Percentiles rank a stretch among this genome's conserved stretches.
phyloP scores from a whole-genome alignment of 2,329 filamentous ascomycete species.

The Ceratocystis lukuohia region DNA sequence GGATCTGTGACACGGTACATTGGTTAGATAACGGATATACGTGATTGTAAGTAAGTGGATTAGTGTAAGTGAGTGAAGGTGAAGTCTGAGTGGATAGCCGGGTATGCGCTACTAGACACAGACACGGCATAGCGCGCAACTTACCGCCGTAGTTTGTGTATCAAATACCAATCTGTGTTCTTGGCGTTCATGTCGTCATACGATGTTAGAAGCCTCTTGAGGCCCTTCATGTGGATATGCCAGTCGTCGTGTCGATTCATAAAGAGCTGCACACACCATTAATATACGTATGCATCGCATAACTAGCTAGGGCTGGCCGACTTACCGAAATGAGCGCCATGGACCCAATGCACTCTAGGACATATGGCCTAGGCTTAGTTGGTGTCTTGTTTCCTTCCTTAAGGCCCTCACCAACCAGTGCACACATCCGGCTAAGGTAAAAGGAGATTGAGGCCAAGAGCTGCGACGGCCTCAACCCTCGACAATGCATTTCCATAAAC shows the following conservation, averaged over 20 bases:
- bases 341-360: constrained; percentile 18
- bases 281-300: background rate
- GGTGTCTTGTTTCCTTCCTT: constrained; percentile 17
- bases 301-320: background rate
- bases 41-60: background rate
- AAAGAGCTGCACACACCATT: constrained; percentile 12
- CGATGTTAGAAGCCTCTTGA: constrained; percentile 15
- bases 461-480: constrained; percentile 15
- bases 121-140: background rate
- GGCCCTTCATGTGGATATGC: constrained; percentile 19
- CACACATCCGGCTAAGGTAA: constrained; percentile 19
- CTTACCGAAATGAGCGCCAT: constrained; percentile 19
- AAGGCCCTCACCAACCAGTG: constrained; percentile 17
- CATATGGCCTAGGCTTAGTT: constrained; percentile 15
- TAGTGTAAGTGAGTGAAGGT: too few relatives aligned
- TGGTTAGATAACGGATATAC: background rate
- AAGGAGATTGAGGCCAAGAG: constrained; percentile 16
- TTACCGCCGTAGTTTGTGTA: constrained; percentile 19
- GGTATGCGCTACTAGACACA: too few relatives aligned
- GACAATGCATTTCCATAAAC: constrained; percentile 18
- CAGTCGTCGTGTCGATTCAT: constrained; percentile 17
- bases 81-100: too few relatives aligned
- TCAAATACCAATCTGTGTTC: constrained; percentile 17
- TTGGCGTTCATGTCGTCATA: constrained; percentile 14
- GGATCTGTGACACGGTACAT: background rate